phyloP scores from a whole-genome alignment of 352 stramenopile genomes.

The Pythium monospermum region DNA sequence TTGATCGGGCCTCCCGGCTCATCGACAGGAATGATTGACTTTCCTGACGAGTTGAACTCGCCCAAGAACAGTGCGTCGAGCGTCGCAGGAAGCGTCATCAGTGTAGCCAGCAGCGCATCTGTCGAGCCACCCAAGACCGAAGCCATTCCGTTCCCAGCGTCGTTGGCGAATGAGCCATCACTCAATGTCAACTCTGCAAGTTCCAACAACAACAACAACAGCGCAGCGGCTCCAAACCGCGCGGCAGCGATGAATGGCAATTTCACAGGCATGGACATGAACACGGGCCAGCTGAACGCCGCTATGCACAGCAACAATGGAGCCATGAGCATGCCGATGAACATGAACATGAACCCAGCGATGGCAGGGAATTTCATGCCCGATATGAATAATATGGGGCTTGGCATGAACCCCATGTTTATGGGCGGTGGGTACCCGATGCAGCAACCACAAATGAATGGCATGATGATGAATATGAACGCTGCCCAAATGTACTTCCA shows the following conservation, averaged over 20 bases:
- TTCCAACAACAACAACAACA: conserved; percentile 10
- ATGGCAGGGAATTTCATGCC: conserved; percentile 21
- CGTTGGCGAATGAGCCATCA: conserved; percentile 56
- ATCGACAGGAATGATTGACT: conserved; percentile 70
- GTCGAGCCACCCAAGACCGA: conserved; percentile 29
- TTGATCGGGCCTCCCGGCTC: conserved; percentile 21
- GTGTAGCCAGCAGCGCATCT: conserved; percentile 27
- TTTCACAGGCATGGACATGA: conserved; percentile 19
- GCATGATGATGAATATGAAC: conserved; percentile 67
- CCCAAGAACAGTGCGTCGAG: conserved; percentile 27
- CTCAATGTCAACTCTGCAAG: conserved; percentile 16
- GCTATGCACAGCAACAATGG: conserved; percentile 29
- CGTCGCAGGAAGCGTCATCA: conserved; percentile 4
- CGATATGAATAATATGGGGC: conserved; percentile 57
- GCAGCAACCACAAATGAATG: conserved; percentile 39
- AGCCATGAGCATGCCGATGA: conserved; percentile 22
- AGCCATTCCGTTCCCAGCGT: conserved; percentile 74
- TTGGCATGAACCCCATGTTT: conserved; percentile 60
- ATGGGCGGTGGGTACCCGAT: conserved; percentile 58
- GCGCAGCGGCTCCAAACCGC: neutral
- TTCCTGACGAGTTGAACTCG: conserved; percentile 84
- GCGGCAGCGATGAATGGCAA: conserved; percentile 7
- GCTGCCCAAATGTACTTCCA: conserved; percentile 52
- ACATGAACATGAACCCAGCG: conserved; percentile 45
- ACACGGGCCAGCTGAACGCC: conserved; percentile 7